Base-by-base conservation (phyloP, 2,329 filamentous ascomycete genomes). In the Trichoderma endophyticum region DNA sequence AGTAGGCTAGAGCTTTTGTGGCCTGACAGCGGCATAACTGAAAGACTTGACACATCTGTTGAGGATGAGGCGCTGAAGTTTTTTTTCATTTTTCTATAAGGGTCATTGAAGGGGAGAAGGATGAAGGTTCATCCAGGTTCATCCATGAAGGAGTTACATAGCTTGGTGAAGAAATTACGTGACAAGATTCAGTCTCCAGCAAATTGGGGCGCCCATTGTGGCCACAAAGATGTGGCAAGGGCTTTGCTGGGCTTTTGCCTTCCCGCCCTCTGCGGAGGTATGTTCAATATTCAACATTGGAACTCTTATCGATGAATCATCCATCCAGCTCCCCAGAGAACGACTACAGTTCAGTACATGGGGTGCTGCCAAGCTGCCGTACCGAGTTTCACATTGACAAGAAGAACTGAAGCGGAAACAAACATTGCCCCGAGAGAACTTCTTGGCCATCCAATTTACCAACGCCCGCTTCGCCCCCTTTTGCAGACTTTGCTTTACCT, bases 21-120 rank as follows among this genome's bases (percentile, higher is more conserved):
- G 66, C 36, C 66, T 70, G 66, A 70, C 66, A 70, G 66, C 66
- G 30, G 66, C 66, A 36, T 12, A 54, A 18, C 32, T 54, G 60
- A 15, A 14, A 24, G 24, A 18, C 34, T 39, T 39, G 34, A 39
- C 21, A 21, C 43, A 28, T 28, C 11, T 14, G 21, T 54, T 24
- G 48, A 54, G 48, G 21, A 21, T 1, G 48, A 54, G 48, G 48
- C 48, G 48, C 11, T 54, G 48, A 24, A 54, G n/a, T 54, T 54
- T 54, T 54, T 54, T 54, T 54, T 54, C 15, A n/a, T 15, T 54
- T 54, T 24, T 21, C n/a, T 24, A 54, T 14, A 54, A 54, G 11
- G 11, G 21, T 11, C 48, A 21, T 54, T 21, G 21, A 11, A 14
- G 48, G 5, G 48, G 5, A 54, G 48, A 24, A 14, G 21, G 48